Conservation (phyloP, 225 moss, liverwort and hornwort genomes). For the Ulota crispa region DNA sequence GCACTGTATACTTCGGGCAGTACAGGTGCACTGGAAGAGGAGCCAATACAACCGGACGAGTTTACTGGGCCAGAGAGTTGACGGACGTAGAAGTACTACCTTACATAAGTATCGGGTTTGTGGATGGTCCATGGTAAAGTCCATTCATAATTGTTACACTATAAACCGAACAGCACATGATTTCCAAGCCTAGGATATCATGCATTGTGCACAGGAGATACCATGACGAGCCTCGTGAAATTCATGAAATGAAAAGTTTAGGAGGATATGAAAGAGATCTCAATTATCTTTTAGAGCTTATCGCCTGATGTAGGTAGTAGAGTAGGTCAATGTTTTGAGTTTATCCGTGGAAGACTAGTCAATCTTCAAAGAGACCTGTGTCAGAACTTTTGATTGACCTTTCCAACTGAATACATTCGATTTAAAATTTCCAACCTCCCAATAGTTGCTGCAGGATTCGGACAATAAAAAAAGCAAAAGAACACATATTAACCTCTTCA, state of each 20-base stretch:
- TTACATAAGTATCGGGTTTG: slow-evolving; percentile 32
- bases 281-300: not conserved
- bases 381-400: not conserved
- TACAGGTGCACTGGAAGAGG: slow-evolving; percentile 32
- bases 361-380: not conserved
- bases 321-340: not conserved
- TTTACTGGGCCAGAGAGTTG: slow-evolving; percentile 39
- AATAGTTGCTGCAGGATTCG: not conserved
- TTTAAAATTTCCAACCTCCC: not conserved
- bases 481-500: not conserved
- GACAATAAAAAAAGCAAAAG: not conserved
- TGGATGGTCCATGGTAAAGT: slow-evolving; percentile 44
- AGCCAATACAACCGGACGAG: slow-evolving; percentile 37
- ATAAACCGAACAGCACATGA: not conserved
- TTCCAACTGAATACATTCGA: not conserved
- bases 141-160: not conserved
- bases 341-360: not conserved
- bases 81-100: slow-evolving; percentile 39
- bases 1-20: slow-evolving; percentile 40
- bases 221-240: not conserved
- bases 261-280: not conserved
- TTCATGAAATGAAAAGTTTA: not conserved
- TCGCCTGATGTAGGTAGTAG: not conserved
- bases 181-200: not conserved
- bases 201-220: not conserved